Base-by-base conservation (phyloP, 2,329 filamentous ascomycete genomes). In the Byssoonygena ceratinophila region DNA sequence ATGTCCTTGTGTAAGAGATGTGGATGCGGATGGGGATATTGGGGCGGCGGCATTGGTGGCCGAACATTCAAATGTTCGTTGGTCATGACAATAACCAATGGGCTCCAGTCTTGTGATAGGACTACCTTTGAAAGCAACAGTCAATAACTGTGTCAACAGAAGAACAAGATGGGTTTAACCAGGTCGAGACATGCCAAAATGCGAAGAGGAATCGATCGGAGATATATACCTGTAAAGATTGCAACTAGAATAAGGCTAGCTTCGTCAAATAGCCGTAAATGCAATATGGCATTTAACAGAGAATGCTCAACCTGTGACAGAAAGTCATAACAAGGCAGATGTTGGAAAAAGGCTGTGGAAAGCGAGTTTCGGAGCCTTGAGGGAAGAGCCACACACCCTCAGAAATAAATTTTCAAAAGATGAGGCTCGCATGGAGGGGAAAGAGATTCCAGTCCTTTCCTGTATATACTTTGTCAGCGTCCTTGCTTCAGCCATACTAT, bases 11-110 rank as follows among this genome's bases (percentile, higher is more conserved):
- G 44, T 20, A 44, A 20, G 18, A 25, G n/a, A 27, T 37, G 36
- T 27, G 47, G 40, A 18, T 51, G 47, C 1, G 25, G 47, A 16
- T 45, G 52, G 12, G 47, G 51, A 20, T 44, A 27, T 32, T 54
- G 48, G n/a, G 50, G 52, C 7, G 51, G 48, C 3, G 54, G 52
- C 32, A 54, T 50, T 27, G 46, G 54, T 31, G 47, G 41, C 37
- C 52, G 47, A 18, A 47, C 12, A 37, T 40, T 31, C 14, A 22
- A 29, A 12, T 46, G 43, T 11, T 46, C 47, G 39, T 34, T 31
- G 14, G 16, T 32, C 47, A 43, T 50, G 27, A 23, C 11, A 11
- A 14, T 16, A 20, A 47, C 20, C 20, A 18, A 37, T 20, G 12
- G 27, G 34, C 14, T 5, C 37, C 14, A 14, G 34, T 22, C 23